Conservation (phyloP, 2,329 filamentous ascomycete genomes). For the Venturia pyrina region DNA sequence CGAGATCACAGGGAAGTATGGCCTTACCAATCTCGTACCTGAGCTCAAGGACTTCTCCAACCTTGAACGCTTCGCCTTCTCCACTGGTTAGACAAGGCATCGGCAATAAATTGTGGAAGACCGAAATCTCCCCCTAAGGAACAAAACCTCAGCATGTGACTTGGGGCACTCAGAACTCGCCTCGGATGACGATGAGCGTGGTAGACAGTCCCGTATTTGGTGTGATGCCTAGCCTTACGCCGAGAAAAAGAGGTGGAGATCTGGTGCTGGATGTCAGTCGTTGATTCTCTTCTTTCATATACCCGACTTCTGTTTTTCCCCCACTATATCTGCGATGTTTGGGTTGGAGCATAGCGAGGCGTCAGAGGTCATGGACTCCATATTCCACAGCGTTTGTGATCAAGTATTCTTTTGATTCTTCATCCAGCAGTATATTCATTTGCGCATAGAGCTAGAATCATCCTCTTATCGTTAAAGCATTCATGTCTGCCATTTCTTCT, state of each 20-base stretch:
- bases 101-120: conserved; percentile 9
- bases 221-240: conserved; percentile 8
- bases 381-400: neutral
- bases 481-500: too few relatives aligned
- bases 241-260: conserved; percentile 7
- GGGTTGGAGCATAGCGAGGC: neutral
- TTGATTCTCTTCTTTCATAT: neutral
- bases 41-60: neutral
- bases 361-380: neutral
- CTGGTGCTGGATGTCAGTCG: conserved; percentile 5
- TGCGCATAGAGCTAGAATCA: too few relatives aligned
- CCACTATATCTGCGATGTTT: neutral
- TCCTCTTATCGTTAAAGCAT: too few relatives aligned
- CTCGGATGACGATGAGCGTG: neutral
- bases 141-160: neutral
- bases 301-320: neutral
- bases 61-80: neutral
- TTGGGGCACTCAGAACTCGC: neutral
- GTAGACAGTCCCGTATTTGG: neutral
- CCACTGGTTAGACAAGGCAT: neutral
- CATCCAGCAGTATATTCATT: too few relatives aligned
- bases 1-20: neutral
- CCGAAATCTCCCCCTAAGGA: neutral
- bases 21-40: neutral
- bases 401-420: neutral